Base-by-base conservation (phyloP, 305 asterid species). In the Fraxinus greggii region DNA sequence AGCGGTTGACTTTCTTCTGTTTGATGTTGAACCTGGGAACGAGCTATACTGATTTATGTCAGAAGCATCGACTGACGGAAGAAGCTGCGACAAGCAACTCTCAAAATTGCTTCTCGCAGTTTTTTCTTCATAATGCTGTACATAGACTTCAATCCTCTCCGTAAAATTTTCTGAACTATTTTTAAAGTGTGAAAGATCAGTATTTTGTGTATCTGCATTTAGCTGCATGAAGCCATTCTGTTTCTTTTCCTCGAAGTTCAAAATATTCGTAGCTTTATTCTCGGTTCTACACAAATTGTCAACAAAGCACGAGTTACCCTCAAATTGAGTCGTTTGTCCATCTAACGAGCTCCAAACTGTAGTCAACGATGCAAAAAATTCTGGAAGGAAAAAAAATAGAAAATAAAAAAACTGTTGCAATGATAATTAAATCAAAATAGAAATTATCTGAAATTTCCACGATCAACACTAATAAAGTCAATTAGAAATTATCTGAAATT, bases 391-490 rank as follows among this genome's bases (percentile, higher is more conserved):
- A 72, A 23, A 78, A n/a, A 72, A 42, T 1, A 69, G 13, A 21
- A 6, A 56, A 76, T 80, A 17, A 81, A 32, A 61, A 70, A 17
- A 76, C 17, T 4, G 26, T 19, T 36, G 38, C 61, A 29, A 65
- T 8, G 23, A 76, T 54, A 42, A 61, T 28, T 51, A 19, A 51
- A 59, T 7, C 21, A 7, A 28, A 28, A 48, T 12, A 73, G 54
- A 54, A 45, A 32, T 40, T 74, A 38, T 80, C 29, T 1, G 31
- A 77, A 79, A 82, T 81, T 84, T 93, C 98, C 98, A 86, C 90
- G 95, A 36, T 79, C 76, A 72, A 89, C 82, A 84, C 95, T 92
- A 42, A 87, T 81, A 83, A 90, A 92, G 51, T 95, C 99, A n/a
- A n/a, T n/a, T 12, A 73, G 54, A 54, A 45, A 32, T 40, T 74